These are phyloP conservation scores for Camelina hispida DNA, from an alignment of 345 rosid genomes.

Conservation along the genomic window DNA sequence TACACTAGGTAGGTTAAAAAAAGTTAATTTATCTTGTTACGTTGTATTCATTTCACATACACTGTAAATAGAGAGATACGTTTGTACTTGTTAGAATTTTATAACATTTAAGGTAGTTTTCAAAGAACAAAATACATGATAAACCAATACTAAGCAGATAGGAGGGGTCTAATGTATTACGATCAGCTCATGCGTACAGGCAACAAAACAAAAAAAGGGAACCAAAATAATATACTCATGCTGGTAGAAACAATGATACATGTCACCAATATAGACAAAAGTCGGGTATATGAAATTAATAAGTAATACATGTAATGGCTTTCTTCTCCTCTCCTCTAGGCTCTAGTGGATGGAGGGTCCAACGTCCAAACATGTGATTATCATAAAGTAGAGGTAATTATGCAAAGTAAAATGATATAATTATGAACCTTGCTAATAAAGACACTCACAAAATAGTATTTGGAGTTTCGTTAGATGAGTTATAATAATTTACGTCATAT, in stretches of 20 bases:
- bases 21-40: neutral
- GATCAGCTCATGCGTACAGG: conserved; percentile 1
- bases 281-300: conserved; percentile 22
- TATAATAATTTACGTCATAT: conserved; percentile 27
- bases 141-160: conserved; percentile 12
- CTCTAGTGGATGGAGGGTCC: conserved; percentile 58
- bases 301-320: neutral
- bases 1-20: neutral
- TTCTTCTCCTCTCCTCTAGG: conserved; percentile 25
- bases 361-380: conserved; percentile 50
- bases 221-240: conserved; percentile 5
- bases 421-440: conserved; percentile 40
- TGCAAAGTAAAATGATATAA: conserved; percentile 37
- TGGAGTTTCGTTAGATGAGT: conserved; percentile 5
- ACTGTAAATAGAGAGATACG: neutral
- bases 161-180: neutral
- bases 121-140: neutral
- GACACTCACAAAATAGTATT: conserved; percentile 33
- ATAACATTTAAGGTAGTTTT: neutral
- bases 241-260: conserved; percentile 34
- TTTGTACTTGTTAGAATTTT: neutral
- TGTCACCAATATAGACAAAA: conserved; percentile 31
- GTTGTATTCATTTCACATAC: neutral
- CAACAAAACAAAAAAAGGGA: neutral
- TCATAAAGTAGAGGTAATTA: conserved; percentile 43